These are phyloP conservation scores for Corrigiola litoralis DNA, from an alignment of 179 eudicot genomes.

Conservation along the genomic window DNA sequence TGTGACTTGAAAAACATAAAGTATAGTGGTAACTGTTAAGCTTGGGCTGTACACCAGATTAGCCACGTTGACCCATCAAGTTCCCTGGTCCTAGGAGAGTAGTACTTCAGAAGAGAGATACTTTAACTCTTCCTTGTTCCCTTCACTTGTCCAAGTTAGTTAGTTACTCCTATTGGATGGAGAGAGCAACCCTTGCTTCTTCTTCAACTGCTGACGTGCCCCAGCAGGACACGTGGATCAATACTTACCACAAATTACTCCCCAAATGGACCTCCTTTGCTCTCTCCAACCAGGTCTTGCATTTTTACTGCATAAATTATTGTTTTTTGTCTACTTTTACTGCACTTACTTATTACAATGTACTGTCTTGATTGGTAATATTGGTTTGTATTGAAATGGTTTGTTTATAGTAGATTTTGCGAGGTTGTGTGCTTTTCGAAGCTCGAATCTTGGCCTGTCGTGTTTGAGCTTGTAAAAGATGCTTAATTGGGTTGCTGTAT, in stretches of 20 bases:
- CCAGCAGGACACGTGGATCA: constrained; percentile 62
- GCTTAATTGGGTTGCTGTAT: no score
- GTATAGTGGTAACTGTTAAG: no score
- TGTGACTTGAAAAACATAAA: no score
- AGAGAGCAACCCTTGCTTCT: constrained; percentile 42
- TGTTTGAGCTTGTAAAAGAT: no score
- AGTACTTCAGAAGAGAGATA: no score
- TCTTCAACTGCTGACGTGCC: constrained; percentile 30
- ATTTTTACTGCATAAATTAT: no score
- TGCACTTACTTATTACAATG: neutral
- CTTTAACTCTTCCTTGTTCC: neutral
- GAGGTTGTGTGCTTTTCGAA: no score
- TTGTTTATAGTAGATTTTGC: no score
- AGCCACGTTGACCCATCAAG: no score
- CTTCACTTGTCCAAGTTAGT: neutral
- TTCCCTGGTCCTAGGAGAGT: no score
- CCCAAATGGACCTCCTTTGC: constrained; percentile 65
- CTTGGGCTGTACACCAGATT: no score
- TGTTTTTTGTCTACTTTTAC: neutral
- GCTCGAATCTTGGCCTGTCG: no score
- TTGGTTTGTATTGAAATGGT: neutral
- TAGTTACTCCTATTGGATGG: constrained; percentile 30
- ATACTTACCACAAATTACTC: constrained; percentile 37
- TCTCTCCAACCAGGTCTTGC: constrained; percentile 50
- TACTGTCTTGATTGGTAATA: neutral